Conservation (phyloP, 495 filamentous ascomycete genomes). For the Tetracladium setigerum region DNA sequence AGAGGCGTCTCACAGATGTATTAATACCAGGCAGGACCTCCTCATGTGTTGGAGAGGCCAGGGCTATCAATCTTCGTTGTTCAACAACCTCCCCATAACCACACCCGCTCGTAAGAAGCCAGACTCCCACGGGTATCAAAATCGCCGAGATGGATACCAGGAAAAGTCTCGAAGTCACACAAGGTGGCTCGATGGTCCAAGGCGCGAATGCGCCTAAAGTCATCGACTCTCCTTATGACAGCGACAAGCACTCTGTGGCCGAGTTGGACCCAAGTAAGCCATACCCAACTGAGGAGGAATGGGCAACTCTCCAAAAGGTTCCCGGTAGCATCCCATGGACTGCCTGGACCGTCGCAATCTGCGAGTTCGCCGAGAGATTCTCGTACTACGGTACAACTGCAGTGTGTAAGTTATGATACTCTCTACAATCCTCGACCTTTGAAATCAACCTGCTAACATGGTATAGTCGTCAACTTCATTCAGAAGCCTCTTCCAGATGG, state of each 20-base stretch:
- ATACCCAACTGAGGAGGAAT: constrained; percentile 52
- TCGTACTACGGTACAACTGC: constrained; percentile 72
- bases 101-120: no score
- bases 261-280: background rate
- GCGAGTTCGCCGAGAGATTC: constrained; percentile 73
- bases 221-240: no score
- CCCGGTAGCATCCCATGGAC: constrained; percentile 56
- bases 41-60: no score
- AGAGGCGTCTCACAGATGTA: no score
- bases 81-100: no score
- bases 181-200: no score
- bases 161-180: no score
- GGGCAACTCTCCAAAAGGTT: constrained; percentile 53
- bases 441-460: background rate
- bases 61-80: no score
- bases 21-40: no score
- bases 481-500: constrained; percentile 51
- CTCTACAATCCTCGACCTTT: background rate
- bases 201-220: no score
- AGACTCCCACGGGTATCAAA: no score
- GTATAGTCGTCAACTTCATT: constrained; percentile 55
- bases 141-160: no score
- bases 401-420: constrained; percentile 44
- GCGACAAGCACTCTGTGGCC: background rate
- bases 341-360: constrained; percentile 62